Percentiles rank a stretch among this genome's conserved stretches.
These are phyloP conservation scores for Multifurca ochricompacta DNA, from an alignment of 768 basidiomycete genomes.

Conservation along the genomic window DNA sequence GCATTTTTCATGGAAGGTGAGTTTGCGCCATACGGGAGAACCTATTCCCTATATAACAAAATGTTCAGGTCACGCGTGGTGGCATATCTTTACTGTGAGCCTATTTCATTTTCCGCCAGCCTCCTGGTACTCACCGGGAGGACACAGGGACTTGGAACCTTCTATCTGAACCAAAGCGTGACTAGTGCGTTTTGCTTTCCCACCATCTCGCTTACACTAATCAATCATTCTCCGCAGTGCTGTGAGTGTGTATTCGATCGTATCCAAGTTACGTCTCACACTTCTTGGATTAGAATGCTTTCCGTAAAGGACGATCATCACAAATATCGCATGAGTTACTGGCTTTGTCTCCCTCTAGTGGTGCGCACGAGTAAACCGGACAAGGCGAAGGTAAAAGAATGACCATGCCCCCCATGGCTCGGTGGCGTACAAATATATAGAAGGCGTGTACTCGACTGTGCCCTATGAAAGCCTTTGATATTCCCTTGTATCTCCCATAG, in stretches of 20 bases:
- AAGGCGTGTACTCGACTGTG: no score
- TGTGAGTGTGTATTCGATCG: slow-evolving; percentile 16
- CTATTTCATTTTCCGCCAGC: neutral
- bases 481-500: no score
- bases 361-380: neutral
- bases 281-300: slow-evolving; percentile 35
- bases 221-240: slow-evolving; percentile 19
- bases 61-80: slow-evolving; percentile 58
- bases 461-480: no score
- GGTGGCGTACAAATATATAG: no score
- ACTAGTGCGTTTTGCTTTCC: slow-evolving; percentile 25
- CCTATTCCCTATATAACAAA: neutral
- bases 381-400: neutral
- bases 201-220: neutral
- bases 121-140: slow-evolving; percentile 8
- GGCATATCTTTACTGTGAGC: slow-evolving; percentile 60
- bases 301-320: slow-evolving; percentile 53
- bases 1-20: slow-evolving; percentile 61
- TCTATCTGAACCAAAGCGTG: slow-evolving; percentile 29
- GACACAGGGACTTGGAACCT: slow-evolving; percentile 25
- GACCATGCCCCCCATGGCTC: no score
- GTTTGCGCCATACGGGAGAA: neutral
- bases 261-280: neutral
- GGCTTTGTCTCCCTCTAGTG: slow-evolving; percentile 39
- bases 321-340: slow-evolving; percentile 38